These are phyloP conservation scores for Inonotus obliquus DNA, from an alignment of 1,284 basidiomycete genomes.

Conservation along the genomic window DNA sequence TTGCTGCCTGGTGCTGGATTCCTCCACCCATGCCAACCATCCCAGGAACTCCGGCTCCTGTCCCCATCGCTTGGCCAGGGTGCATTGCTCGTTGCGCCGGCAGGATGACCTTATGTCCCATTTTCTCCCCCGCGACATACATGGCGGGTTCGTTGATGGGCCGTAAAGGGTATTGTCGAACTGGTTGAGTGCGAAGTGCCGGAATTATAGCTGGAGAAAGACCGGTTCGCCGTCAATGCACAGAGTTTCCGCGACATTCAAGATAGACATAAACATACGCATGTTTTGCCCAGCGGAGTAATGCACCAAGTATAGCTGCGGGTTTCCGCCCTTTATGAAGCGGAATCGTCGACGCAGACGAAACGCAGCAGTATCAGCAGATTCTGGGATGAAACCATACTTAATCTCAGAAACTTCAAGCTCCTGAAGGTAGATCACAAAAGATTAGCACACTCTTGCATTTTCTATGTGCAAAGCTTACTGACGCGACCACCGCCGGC, in stretches of 20 bases:
- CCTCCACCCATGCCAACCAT: constrained; percentile 29
- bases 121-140: constrained; percentile 64
- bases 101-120: constrained; percentile 56
- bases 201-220: constrained; percentile 48
- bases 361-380: constrained; percentile 52
- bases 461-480: constrained; percentile 5
- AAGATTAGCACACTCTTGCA: neutral
- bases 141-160: constrained; percentile 57
- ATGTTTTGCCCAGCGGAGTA: constrained; percentile 58
- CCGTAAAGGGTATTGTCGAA: constrained; percentile 65
- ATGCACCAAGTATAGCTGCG: constrained; percentile 64
- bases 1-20: constrained; percentile 40
- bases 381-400: constrained; percentile 67
- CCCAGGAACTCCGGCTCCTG: constrained; percentile 24
- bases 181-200: constrained; percentile 48
- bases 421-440: constrained; percentile 40
- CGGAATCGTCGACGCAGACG: constrained; percentile 66
- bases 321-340: constrained; percentile 63
- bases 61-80: constrained; percentile 30
- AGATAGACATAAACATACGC: constrained; percentile 43
- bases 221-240: neutral
- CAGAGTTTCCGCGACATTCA: neutral
- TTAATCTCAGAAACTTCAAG: constrained; percentile 69
- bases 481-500: constrained; percentile 47
- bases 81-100: constrained; percentile 25